Conservation (phyloP, 306 rosid species). For the Echinosophora koreensis region DNA sequence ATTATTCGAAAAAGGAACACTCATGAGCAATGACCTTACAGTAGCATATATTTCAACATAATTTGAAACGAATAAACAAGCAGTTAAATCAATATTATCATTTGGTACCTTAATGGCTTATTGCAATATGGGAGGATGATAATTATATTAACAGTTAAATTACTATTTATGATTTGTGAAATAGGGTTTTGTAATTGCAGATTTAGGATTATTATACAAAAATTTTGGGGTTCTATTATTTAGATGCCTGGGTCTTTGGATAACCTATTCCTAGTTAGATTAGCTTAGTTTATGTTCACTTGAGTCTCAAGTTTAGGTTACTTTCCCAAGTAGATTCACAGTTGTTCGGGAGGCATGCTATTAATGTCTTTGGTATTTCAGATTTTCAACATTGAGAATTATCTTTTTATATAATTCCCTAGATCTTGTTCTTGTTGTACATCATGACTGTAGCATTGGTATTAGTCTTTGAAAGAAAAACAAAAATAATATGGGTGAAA, state of each 20-base stretch:
- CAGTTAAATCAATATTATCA: neutral
- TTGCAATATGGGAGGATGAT: constrained; percentile 1
- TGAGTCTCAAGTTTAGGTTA: neutral
- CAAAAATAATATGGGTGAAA: neutral
- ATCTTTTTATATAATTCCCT: constrained; percentile 9
- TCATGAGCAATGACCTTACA: neutral
- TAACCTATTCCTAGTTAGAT: constrained; percentile 1
- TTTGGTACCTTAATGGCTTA: neutral
- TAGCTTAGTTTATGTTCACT: neutral
- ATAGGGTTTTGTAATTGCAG: constrained; percentile 6
- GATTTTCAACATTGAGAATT: constrained; percentile 26
- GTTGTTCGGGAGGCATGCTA: constrained; percentile 9
- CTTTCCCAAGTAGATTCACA: neutral
- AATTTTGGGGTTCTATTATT: neutral
- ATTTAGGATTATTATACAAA: neutral
- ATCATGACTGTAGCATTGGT: constrained; percentile 18
- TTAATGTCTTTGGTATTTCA: neutral
- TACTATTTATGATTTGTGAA: constrained; percentile 11
- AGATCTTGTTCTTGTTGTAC: constrained; percentile 3
- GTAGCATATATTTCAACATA: constrained; percentile 5
- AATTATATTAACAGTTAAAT: neutral
- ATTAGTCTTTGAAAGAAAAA: neutral
- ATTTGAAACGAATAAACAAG: neutral
- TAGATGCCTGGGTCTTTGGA: neutral
- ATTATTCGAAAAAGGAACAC: constrained; percentile 2